Evolutionary conservation across 1,284 basidiomycete species (phyloP).

Genomic region (Cryptococcus amylolentus): DNA sequence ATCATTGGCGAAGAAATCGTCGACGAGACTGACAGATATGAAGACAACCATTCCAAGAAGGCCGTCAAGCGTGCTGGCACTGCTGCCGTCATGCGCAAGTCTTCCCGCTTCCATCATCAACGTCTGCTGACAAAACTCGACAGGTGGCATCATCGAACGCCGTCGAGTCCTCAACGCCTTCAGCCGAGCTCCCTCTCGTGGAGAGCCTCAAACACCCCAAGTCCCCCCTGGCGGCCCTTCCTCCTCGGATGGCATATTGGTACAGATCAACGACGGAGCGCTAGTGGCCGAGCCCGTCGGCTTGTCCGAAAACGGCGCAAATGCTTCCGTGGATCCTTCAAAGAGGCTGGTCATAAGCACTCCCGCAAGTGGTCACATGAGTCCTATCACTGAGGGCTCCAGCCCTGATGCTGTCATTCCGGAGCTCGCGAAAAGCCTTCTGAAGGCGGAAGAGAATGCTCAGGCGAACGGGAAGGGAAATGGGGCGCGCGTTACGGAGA

Average conservation of each 20-base stretch:
- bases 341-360: constrained; percentile 9
- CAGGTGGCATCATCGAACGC: constrained; percentile 51
- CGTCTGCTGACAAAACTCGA: background rate
- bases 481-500: background rate
- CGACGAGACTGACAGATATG: constrained; percentile 83
- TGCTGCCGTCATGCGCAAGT: constrained; percentile 67
- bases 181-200: constrained; percentile 33
- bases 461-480: constrained; percentile 5
- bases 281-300: constrained; percentile 32
- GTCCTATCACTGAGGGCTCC: constrained; percentile 2
- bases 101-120: background rate
- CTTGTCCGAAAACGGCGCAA: constrained; percentile 5
- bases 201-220: constrained; percentile 3
- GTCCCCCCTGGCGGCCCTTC: background rate
- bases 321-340: background rate
- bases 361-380: background rate
- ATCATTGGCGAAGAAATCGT: constrained; percentile 56
- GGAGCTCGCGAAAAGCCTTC: too few relatives aligned
- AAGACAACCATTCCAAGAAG: constrained; percentile 75
- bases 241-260: constrained; percentile 29
- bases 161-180: constrained; percentile 44
- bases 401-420: background rate
- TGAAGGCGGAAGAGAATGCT: constrained; percentile 4
- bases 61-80: constrained; percentile 67
- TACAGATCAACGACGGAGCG: constrained; percentile 31